Percentiles rank a stretch among this genome's conserved stretches.
Evolutionary conservation across 306 rosid genomes (phyloP).

Genomic region (Vachellia collinsii): DNA sequence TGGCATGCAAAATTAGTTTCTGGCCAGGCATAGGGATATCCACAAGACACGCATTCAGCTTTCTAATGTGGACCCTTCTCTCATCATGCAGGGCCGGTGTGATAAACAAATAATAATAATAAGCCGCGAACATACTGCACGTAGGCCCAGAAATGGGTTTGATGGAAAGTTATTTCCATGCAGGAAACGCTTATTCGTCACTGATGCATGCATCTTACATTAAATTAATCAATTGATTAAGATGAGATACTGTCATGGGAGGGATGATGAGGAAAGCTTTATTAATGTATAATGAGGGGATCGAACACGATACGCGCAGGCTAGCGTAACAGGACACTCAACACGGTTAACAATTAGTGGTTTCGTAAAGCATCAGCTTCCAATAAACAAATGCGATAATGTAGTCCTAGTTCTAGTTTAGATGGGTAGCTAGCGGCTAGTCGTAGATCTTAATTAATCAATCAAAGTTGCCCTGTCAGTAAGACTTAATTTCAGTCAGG

Average conservation of each 20-base stretch:
- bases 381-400: not conserved
- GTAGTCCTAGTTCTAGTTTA: no score
- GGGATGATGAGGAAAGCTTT: not conserved
- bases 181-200: no score
- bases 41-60: not conserved
- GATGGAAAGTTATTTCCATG: no score
- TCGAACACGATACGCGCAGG: not conserved
- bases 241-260: not conserved
- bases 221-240: conserved; percentile 10
- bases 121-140: not conserved
- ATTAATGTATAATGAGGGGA: not conserved
- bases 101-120: not conserved
- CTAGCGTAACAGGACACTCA: conserved; percentile 16
- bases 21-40: not conserved
- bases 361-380: conserved; percentile 4
- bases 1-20: not conserved
- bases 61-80: not conserved
- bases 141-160: not conserved
- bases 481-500: conserved; percentile 32
- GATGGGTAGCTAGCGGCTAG: conserved; percentile 10
- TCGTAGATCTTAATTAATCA: conserved; percentile 23
- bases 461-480: conserved; percentile 45
- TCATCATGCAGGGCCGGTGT: not conserved
- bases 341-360: not conserved
- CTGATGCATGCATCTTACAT: not conserved